These are phyloP conservation scores for Babesia ovata DNA, from an alignment of 169 alveolate species.

Conservation along the genomic window DNA sequence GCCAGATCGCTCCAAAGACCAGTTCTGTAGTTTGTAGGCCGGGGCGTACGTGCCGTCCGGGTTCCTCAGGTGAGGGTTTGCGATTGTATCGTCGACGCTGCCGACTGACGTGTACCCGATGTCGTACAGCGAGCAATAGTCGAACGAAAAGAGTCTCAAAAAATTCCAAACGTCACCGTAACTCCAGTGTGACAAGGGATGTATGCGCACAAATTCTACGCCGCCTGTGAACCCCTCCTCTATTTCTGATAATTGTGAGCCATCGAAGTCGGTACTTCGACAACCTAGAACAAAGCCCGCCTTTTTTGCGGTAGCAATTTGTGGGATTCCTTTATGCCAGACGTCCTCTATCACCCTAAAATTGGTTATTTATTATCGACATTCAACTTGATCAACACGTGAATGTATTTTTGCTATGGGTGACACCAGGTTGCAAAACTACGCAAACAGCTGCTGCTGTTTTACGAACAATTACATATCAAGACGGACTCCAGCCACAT, in stretches of 20 bases:
- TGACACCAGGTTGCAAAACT: not conserved
- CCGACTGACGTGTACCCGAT: conserved; percentile 80
- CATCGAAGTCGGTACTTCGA: conserved; percentile 37
- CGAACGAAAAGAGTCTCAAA: conserved; percentile 66
- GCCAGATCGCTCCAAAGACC: conserved; percentile 50
- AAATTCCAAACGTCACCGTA: conserved; percentile 81
- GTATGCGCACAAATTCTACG: conserved; percentile 62
- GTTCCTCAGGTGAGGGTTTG: conserved; percentile 63
- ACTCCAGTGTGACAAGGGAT: conserved; percentile 75
- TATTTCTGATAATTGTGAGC: not conserved
- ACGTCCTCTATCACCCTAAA: conserved; percentile 35
- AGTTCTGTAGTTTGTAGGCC: conserved; percentile 72
- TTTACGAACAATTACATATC: no score
- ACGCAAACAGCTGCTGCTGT: not conserved
- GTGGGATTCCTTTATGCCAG: conserved; percentile 53
- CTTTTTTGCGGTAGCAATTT: conserved; percentile 9
- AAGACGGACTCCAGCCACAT: not conserved
- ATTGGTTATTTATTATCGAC: not conserved
- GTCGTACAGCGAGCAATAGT: conserved; percentile 75
- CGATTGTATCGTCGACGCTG: conserved; percentile 57
- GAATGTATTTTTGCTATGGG: not conserved
- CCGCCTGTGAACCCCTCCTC: conserved; percentile 56
- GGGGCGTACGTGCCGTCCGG: conserved; percentile 72
- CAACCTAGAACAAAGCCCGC: conserved; percentile 42
- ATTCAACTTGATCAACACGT: not conserved